These are phyloP conservation scores for Fagopyrum homotropicum DNA, from an alignment of 148 eudicot species.

Conservation along the genomic window DNA sequence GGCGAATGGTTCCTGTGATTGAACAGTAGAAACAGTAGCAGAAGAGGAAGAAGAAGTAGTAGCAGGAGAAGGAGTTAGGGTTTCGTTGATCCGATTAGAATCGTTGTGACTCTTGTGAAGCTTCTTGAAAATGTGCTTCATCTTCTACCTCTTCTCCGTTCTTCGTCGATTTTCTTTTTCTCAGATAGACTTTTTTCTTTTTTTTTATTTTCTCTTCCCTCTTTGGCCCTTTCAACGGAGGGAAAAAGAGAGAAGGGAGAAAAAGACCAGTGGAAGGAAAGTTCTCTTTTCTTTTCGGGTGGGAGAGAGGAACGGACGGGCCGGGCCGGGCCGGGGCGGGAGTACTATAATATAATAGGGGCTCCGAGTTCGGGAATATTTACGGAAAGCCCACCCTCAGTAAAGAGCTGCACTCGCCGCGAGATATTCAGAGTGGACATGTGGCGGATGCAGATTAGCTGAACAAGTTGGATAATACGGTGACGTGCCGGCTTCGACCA, in stretches of 20 bases:
- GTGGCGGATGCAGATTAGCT: background rate
- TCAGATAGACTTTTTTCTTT: background rate
- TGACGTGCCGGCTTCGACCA: slow-evolving; percentile 1
- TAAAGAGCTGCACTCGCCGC: background rate
- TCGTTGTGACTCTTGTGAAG: slow-evolving; percentile 40
- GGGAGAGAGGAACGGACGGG: slow-evolving; percentile 6
- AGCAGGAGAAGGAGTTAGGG: slow-evolving; percentile 22
- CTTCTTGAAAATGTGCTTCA: slow-evolving; percentile 53
- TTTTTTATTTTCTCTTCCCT: background rate
- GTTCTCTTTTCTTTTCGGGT: slow-evolving; percentile 1
- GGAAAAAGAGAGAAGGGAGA: background rate
- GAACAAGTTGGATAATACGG: background rate
- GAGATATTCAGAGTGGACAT: background rate
- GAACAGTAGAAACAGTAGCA: slow-evolving; percentile 4
- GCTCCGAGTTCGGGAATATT: background rate
- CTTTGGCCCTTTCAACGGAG: slow-evolving; percentile 13
- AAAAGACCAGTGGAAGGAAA: slow-evolving; percentile 5
- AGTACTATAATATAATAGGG: background rate
- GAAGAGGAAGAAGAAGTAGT: background rate
- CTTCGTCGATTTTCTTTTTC: background rate
- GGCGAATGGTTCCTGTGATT: slow-evolving; percentile 17
- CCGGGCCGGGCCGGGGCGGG: no score
- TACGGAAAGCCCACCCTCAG: background rate
- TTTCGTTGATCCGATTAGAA: slow-evolving; percentile 41
- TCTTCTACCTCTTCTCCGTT: background rate